Evolutionary conservation across 2,329 filamentous ascomycete genomes (phyloP), one percentile per base, ranked within the genome.

Genomic region (Alternaria tenuissima): DNA sequence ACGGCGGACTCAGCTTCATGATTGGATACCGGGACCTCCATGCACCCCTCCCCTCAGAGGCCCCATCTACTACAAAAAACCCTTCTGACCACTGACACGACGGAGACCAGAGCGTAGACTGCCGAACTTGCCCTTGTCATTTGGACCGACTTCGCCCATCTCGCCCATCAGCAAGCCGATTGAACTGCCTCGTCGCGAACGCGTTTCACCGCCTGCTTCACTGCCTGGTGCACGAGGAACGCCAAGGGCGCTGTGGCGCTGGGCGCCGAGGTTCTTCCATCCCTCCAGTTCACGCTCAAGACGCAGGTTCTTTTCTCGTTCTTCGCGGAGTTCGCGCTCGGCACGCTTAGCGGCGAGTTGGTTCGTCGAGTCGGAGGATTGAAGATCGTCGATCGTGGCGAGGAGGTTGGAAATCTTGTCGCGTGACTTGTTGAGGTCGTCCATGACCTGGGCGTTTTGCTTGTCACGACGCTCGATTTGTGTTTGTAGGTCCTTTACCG

Each of bases 401-500:
- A 99, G 89, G 5, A 98, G 88, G 75, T 93, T 93, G 66, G 95
- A 92, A 63, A 93, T 88, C 83, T 95, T 96, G 80, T 98, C 94
- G 63, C 94, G 91, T 73, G 93, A 89, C 65, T 94, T 91, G 67
- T 85, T 84, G 58, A 97, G 86, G 72, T 98, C 95, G 54, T 97
- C 94, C 55, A 89, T 86, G 18, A 97, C 84, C 74, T 95, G 90
- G 5, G 84, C 75, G 71, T 94, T 93, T 70, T 92, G 88, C 81
- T 96, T 97, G 67, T 98, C 94, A 70, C 93, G 92, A 69, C 95
- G 92, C 48, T 97, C 93, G 67, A 99, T 91, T 78, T 98, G 94
- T 24, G 88, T 86, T 79, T 97, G 92, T 24, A 98, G 86, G 78
- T 98, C 95, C 79, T 95, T 95, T 73, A 98, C 93, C 1, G 89